Evolutionary conservation across 2,329 filamentous ascomycete species (phyloP), one percentile per base, ranked within the genome.

Genomic region (Emmonsiellopsis sp.): DNA sequence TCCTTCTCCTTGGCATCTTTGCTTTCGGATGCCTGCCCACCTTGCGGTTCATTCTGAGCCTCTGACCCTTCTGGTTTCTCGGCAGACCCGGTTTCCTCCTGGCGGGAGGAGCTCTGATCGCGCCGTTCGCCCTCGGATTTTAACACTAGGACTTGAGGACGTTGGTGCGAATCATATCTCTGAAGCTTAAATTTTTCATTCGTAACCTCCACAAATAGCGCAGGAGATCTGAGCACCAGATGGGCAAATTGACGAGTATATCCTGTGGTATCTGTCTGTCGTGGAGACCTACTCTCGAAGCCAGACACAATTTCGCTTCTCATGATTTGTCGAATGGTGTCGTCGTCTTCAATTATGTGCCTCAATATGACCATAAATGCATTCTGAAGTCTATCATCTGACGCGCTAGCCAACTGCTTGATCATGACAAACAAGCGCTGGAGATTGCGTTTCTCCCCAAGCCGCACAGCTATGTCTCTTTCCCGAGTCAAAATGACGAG

Each of bases 371-470:
- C 80, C 79, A 97, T 85, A 62, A 95, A 86, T 54, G 86, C 80
- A 57, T 79, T 79, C 57, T 85, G 81, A 8, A 98, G 79, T 52
- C 85, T 85, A 52, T 87, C 81, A 33, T 89, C 87, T 6, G 87
- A 86, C 33, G 84, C 80, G 31, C 87, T 87, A 17, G 88, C 85
- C 55, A 97, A 81, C 67, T 97, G 92, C 68, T 94, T 95, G 54
- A 92, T 84, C 88, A 97, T 95, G 50, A 96, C 81, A 69, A 98
- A 97, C 21, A 98, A 76, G 32, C 89, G 82, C 64, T 93, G 88
- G 48, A 98, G 77, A 61, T 95, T 94, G 65, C 85, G 87, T 73
- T 90, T 95, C 66, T 95, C 87, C 5, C 88, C 88, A 46, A 97
- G 78, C 44, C 80, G 76, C 58, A 83, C 80, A 2, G 93, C 91